Evolutionary conservation across 1,284 basidiomycete genomes (phyloP).

Genomic region (Taiwanofungus camphoratus): DNA sequence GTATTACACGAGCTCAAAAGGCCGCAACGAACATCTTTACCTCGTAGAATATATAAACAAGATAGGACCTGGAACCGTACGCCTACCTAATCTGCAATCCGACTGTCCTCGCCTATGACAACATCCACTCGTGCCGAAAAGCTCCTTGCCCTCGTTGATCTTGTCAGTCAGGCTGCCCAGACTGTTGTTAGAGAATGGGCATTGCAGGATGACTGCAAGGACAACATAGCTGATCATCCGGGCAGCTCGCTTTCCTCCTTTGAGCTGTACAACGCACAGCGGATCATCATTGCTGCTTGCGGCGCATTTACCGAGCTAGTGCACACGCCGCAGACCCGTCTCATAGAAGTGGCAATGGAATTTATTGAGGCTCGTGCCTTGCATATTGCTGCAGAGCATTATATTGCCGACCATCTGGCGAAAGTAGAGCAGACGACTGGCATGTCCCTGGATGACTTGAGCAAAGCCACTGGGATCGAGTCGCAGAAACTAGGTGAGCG

Average conservation of each 20-base stretch:
- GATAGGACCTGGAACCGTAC: no score
- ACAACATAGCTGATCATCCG: no score
- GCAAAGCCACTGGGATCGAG: slow-evolving; percentile 2
- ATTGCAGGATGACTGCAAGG: no score
- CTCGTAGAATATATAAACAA: no score
- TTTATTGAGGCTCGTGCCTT: slow-evolving; percentile 13
- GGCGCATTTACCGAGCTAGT: slow-evolving; percentile 12
- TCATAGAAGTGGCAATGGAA: slow-evolving; percentile 12
- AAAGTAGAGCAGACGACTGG: slow-evolving; percentile 9
- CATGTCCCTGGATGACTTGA: slow-evolving; percentile 6
- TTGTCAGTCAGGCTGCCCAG: no score
- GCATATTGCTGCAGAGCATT: slow-evolving; percentile 13
- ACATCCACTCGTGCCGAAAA: no score
- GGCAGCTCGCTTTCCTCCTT: slow-evolving; percentile 10
- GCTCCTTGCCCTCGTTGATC: no score
- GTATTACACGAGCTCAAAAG: no score
- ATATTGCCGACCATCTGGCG: slow-evolving; percentile 14
- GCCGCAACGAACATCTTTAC: no score
- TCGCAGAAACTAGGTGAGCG: slow-evolving; percentile 11
- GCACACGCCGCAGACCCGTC: slow-evolving; percentile 10
- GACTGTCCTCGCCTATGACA: no score
- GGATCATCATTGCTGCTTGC: slow-evolving; percentile 10
- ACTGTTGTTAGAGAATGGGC: no score
- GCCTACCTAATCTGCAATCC: no score
- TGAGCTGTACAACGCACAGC: slow-evolving; percentile 10